A percentile compares a stretch with the other conserved stretches of the same genome.
These are phyloP conservation scores for Linderniella brevidens DNA, from an alignment of 257 asterid genomes.

Conservation along the genomic window DNA sequence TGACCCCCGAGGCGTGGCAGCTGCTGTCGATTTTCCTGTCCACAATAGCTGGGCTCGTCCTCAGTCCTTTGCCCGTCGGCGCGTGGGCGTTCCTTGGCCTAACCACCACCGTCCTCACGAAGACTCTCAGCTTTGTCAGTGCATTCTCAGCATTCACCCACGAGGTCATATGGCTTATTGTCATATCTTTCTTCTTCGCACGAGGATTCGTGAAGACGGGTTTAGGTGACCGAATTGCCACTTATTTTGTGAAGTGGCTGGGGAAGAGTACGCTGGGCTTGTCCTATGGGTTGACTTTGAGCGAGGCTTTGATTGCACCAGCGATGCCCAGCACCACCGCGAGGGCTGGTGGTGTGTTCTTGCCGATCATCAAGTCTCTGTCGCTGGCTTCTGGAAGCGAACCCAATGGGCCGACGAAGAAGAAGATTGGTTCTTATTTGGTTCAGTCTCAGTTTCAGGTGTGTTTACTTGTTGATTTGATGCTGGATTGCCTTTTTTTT, in stretches of 20 bases:
- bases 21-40: constrained; percentile 62
- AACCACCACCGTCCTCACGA: constrained; percentile 46
- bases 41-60: constrained; percentile 75
- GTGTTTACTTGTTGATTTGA: constrained; percentile 1
- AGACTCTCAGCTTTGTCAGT: constrained; percentile 37
- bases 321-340: constrained; percentile 97
- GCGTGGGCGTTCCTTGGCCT: constrained; percentile 88
- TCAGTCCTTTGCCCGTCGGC: constrained; percentile 75
- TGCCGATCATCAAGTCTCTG: constrained; percentile 72
- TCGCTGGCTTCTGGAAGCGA: constrained; percentile 65
- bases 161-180: constrained; percentile 76
- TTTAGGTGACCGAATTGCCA: constrained; percentile 71
- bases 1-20: constrained; percentile 72
- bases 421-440: constrained; percentile 62
- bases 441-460: constrained; percentile 86
- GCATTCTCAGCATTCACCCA: constrained; percentile 74
- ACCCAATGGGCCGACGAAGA: constrained; percentile 48
- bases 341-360: constrained; percentile 78
- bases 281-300: constrained; percentile 70
- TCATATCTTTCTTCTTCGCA: constrained; percentile 85
- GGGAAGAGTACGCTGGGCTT: constrained; percentile 80
- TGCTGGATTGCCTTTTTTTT: neutral
- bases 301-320: constrained; percentile 88
- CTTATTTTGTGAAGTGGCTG: constrained; percentile 71
- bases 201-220: constrained; percentile 88